A percentile compares a stretch with the other conserved stretches of the same genome.
phyloP scores from a whole-genome alignment of 1,284 basidiomycete species.

The Acaromyces ingoldii region DNA sequence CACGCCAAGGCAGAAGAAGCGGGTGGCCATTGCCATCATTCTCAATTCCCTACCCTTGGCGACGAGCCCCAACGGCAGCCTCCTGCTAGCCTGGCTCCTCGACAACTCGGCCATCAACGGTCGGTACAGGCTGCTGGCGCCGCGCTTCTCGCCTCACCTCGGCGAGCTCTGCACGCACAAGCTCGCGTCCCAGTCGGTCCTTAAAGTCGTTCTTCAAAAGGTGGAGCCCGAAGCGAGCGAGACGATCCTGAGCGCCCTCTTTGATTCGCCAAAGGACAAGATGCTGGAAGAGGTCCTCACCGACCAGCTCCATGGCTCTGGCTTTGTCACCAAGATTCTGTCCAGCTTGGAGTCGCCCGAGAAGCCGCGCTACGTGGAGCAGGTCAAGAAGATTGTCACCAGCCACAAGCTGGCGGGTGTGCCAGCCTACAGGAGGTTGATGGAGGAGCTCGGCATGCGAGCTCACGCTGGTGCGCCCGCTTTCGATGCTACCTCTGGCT shows the following conservation, averaged over 20 bases:
- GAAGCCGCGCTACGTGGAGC: conserved; percentile 67
- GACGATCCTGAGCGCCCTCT: conserved; percentile 47
- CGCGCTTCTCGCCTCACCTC: conserved; percentile 90
- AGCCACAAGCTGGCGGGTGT: conserved; percentile 35
- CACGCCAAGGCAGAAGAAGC: conserved; percentile 60
- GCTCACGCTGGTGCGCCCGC: not conserved
- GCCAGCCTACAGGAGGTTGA: conserved; percentile 74
- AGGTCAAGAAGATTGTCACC: conserved; percentile 32
- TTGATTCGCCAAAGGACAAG: conserved; percentile 66
- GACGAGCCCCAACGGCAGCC: conserved; percentile 92
- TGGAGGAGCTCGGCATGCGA: conserved; percentile 83
- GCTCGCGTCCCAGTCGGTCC: conserved; percentile 84
- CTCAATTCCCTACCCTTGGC: conserved; percentile 96
- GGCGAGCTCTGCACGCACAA: conserved; percentile 97
- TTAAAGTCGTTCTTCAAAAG: conserved; percentile 59
- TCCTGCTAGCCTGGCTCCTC: conserved; percentile 91
- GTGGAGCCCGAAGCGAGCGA: conserved; percentile 46
- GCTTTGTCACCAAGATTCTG: conserved; percentile 87
- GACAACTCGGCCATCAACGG: conserved; percentile 90
- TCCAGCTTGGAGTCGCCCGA: conserved; percentile 71
- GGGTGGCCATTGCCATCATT: conserved; percentile 87
- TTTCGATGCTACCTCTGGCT: not conserved
- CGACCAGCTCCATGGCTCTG: conserved; percentile 67
- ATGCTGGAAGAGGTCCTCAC: conserved; percentile 84
- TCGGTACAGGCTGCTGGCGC: conserved; percentile 83